Conservation (phyloP, 352 stramenopile species). For the Globisporangium megalacanthum region DNA sequence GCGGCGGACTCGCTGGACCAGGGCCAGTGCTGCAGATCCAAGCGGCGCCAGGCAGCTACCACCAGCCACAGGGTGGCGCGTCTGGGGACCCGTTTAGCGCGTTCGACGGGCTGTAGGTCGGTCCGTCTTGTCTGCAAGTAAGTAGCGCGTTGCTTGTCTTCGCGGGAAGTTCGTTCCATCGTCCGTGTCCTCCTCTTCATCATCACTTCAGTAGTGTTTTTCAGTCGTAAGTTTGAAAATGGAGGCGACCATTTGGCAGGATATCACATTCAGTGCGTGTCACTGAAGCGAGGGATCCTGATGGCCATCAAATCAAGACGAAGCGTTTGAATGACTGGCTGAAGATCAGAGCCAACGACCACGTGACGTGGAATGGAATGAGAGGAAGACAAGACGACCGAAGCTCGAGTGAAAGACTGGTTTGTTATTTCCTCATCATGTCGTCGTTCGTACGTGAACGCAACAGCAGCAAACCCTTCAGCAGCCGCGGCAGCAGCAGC, state of each 20-base stretch:
- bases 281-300: too few species aligned
- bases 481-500: conserved; percentile 9
- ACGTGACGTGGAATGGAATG: background rate
- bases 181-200: too few species aligned
- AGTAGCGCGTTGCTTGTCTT: too few species aligned
- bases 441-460: background rate
- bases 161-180: too few species aligned
- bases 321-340: too few species aligned
- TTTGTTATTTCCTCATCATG: conserved; percentile 7
- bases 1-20: conserved; percentile 42
- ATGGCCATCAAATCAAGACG: too few species aligned
- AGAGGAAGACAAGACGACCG: background rate
- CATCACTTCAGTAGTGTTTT: too few species aligned
- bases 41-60: conserved; percentile 29
- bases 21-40: conserved; percentile 73
- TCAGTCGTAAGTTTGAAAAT: too few species aligned
- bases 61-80: conserved; percentile 26
- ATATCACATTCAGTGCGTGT: too few species aligned
- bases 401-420: conserved; percentile 2
- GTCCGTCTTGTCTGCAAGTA: background rate
- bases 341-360: background rate
- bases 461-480: conserved; percentile 8
- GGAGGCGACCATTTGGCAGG: too few species aligned
- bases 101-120: conserved; percentile 63
- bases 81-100: conserved; percentile 67